phyloP scores from a whole-genome alignment of 352 stramenopile genomes.

The Pythium periplocum region DNA sequence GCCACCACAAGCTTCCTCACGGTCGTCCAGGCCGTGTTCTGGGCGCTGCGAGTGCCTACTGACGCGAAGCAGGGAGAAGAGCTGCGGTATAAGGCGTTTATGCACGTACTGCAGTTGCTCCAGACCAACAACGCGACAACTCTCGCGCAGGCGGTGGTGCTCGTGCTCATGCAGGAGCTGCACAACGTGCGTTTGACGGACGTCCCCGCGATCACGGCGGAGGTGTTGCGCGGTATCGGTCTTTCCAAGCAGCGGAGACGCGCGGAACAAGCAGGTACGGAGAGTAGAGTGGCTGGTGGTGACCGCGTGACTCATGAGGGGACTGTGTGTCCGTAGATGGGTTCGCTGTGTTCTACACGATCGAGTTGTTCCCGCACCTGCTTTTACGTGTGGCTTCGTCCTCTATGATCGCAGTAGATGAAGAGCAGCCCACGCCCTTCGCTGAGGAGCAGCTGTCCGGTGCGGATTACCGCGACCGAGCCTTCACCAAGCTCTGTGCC shows the following conservation, averaged over 20 bases:
- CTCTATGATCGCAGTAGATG: conserved; percentile 20
- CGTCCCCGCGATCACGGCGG: conserved; percentile 21
- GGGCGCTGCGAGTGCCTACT: conserved; percentile 19
- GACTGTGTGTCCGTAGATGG: conserved; percentile 13
- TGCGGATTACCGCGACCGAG: conserved; percentile 20
- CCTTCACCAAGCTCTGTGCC: conserved; percentile 27
- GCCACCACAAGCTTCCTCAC: conserved; percentile 19
- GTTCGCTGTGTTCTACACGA: conserved; percentile 29
- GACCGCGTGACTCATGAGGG: not conserved
- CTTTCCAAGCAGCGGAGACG: conserved; percentile 8
- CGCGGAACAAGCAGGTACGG: conserved; percentile 1
- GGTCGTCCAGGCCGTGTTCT: conserved; percentile 32
- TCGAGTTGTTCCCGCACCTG: conserved; percentile 41
- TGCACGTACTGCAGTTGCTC: conserved; percentile 19
- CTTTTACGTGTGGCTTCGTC: conserved; percentile 28
- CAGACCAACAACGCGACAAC: conserved; percentile 22
- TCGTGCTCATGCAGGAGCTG: conserved; percentile 29
- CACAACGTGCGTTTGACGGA: conserved; percentile 27
- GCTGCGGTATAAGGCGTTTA: conserved; percentile 20
- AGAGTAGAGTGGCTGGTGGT: no score
- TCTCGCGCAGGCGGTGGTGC: conserved; percentile 14
- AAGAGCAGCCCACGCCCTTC: conserved; percentile 5
- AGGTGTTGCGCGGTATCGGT: conserved; percentile 27
- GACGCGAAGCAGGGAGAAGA: conserved; percentile 17
- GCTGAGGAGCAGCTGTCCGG: conserved; percentile 20